These are phyloP conservation scores for Chalciporus sp. DNA, from an alignment of 1,284 basidiomycete genomes.

Conservation along the genomic window DNA sequence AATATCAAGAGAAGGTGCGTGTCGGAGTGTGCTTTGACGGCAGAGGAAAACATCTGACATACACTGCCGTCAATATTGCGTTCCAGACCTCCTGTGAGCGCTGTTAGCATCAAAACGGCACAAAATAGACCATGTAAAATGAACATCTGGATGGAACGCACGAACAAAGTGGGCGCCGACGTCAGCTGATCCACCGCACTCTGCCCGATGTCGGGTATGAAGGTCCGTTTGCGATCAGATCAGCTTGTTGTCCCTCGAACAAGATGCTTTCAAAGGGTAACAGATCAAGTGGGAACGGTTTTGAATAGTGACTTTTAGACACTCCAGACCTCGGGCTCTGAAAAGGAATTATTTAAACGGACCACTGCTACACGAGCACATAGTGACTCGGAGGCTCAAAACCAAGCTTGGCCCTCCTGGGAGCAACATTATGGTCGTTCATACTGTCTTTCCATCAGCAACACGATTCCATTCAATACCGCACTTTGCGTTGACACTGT, in stretches of 20 bases:
- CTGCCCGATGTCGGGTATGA: not conserved
- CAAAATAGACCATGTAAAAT: not conserved
- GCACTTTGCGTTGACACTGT: slow-evolving; percentile 34
- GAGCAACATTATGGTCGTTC: slow-evolving; percentile 10
- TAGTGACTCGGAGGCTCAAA: not conserved
- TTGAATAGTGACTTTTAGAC: too few species aligned
- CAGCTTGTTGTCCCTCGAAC: not conserved
- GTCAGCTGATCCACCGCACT: not conserved
- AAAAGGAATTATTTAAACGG: not conserved
- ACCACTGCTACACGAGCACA: not conserved
- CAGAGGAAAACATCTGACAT: not conserved
- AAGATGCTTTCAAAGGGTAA: too few species aligned
- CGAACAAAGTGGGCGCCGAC: not conserved
- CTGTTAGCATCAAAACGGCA: not conserved
- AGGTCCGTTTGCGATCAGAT: not conserved
- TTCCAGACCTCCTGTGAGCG: not conserved
- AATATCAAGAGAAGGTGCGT: not conserved
- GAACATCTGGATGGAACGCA: not conserved
- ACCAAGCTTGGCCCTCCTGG: not conserved
- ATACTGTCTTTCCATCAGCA: not conserved
- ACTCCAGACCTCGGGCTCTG: too few species aligned
- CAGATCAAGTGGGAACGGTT: too few species aligned
- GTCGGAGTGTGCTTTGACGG: not conserved
- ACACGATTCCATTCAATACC: slow-evolving; percentile 17
- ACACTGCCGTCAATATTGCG: not conserved